Evolutionary conservation across 2,329 filamentous ascomycete species (phyloP), one percentile per base, ranked within the genome.

Genomic region (Ophiostoma pallidulum): DNA sequence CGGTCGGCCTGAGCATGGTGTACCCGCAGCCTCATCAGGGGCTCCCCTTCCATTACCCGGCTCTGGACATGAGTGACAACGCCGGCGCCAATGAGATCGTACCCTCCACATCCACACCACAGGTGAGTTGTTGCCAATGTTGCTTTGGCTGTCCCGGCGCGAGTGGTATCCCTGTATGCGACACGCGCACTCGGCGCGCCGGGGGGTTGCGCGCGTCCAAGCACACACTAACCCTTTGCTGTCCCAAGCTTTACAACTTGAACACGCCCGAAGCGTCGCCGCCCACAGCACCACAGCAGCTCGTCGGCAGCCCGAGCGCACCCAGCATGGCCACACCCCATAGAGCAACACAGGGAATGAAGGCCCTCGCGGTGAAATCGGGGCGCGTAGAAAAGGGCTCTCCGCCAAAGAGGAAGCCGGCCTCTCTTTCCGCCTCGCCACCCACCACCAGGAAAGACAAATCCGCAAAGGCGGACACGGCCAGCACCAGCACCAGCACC

Each of bases 361-460:
- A 67, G 52, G 37, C 59, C 19, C 56, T 62, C 1, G 51, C 63
- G 8, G 65, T 65, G 47, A 59, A 49, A 28, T 53, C 52, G 1
- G 53, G 52, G 4, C 54, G 65, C 41, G 67, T 66, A 50, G 63
- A 66, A 41, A 67, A 68, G 47, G 58, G 65, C 50, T 69, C 71
- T 52, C 58, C 65, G 28, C 59, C 64, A 45, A 69, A 68, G 57
- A 70, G 67, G 52, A 66, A 63, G 50, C 31, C 49, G 5, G 12
- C 32, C 4, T 38, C 52, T 6, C 9, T 49, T 6, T 42, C 45
- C 1, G 28, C 46, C 8, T 52, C 51, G 2, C 48, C 51, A 3
- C 51, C 51, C 6, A 10, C 18, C 14, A 18, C 41, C 52, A 64
- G 50, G 69, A 67, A 59, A 71, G 52, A 48, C 57, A 66, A 47